Percentiles rank a stretch among this genome's conserved stretches.
Evolutionary conservation across 768 basidiomycete genomes (phyloP).

Genomic region (Phlegmacium glaucopus): DNA sequence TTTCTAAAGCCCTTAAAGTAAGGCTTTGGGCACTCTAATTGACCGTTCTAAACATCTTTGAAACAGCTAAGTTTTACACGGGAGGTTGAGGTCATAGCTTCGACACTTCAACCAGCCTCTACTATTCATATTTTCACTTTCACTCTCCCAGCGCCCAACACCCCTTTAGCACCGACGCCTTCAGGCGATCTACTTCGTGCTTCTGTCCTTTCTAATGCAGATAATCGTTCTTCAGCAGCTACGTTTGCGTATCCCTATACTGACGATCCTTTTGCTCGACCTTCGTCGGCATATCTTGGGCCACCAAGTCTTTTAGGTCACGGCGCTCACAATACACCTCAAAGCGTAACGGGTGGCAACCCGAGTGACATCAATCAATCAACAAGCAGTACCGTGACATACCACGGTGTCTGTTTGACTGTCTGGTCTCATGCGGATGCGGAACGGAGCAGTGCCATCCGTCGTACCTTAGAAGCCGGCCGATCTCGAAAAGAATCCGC

Average conservation of each 20-base stretch:
- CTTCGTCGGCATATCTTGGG: slow-evolving; percentile 78
- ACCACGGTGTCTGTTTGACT: slow-evolving; percentile 89
- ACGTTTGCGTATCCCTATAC: slow-evolving; percentile 73
- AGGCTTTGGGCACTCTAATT: slow-evolving; percentile 10
- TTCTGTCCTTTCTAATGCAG: slow-evolving; percentile 65
- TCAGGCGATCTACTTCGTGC: slow-evolving; percentile 70
- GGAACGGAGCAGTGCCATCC: slow-evolving; percentile 80
- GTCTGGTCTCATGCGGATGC: slow-evolving; percentile 96
- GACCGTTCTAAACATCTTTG: slow-evolving; percentile 5
- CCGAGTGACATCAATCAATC: slow-evolving; percentile 29
- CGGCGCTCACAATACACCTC: slow-evolving; percentile 30
- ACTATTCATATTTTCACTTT: slow-evolving; percentile 94
- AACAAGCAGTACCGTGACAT: slow-evolving; percentile 55
- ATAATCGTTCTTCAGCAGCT: slow-evolving; percentile 63
- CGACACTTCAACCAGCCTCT: slow-evolving; percentile 90
- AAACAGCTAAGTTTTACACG: slow-evolving; percentile 82
- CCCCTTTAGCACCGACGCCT: slow-evolving; percentile 71
- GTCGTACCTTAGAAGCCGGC: slow-evolving; percentile 76
- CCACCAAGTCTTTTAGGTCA: slow-evolving; percentile 67
- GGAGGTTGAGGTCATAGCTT: slow-evolving; percentile 92
- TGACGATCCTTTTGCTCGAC: slow-evolving; percentile 75
- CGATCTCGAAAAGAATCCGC: slow-evolving; percentile 78
- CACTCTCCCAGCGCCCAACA: slow-evolving; percentile 70
- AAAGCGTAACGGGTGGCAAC: slow-evolving; percentile 28
- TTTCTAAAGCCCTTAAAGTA: slow-evolving; percentile 89